phyloP scores from a whole-genome alignment of 306 rosid genomes.

The Quercus gilva region DNA sequence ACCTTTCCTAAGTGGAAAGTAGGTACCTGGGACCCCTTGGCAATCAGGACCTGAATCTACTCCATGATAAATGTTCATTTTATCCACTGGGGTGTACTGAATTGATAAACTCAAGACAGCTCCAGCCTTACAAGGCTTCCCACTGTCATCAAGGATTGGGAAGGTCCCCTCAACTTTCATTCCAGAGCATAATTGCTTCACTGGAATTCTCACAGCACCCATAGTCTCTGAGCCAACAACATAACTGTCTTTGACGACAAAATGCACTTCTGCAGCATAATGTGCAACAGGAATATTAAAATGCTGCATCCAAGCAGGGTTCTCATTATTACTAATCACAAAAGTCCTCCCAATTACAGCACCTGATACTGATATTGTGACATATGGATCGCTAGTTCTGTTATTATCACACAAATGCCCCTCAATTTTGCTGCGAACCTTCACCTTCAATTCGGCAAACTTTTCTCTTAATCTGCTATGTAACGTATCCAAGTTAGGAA shows the following conservation, averaged over 20 bases:
- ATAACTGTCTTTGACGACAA: conserved; percentile 72
- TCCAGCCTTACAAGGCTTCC: conserved; percentile 64
- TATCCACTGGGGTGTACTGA: conserved; percentile 57
- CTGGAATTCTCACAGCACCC: conserved; percentile 75
- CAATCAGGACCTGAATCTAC: conserved; percentile 42
- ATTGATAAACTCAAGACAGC: conserved; percentile 61
- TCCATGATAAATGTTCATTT: conserved; percentile 42
- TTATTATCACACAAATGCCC: conserved; percentile 24
- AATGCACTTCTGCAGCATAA: conserved; percentile 66
- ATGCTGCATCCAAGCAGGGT: conserved; percentile 82
- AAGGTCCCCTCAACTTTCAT: conserved; percentile 54
- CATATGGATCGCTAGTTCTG: conserved; percentile 80
- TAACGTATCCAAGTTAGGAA: conserved; percentile 76
- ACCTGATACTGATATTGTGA: conserved; percentile 56
- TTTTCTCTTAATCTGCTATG: conserved; percentile 54
- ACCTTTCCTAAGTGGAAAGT: conserved; percentile 78
- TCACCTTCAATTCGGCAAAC: conserved; percentile 41
- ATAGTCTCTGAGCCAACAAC: conserved; percentile 71
- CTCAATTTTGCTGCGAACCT: conserved; percentile 29
- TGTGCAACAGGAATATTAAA: conserved; percentile 82
- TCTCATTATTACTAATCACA: conserved; percentile 63
- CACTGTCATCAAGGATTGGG: conserved; percentile 50
- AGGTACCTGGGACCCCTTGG: conserved; percentile 66
- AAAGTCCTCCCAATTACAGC: conserved; percentile 81
- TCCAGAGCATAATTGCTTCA: conserved; percentile 43